A percentile compares a stretch with the other conserved stretches of the same genome.
These are phyloP conservation scores for Neocucurbitaria cava DNA, from an alignment of 2,329 filamentous ascomycete genomes.

Conservation along the genomic window DNA sequence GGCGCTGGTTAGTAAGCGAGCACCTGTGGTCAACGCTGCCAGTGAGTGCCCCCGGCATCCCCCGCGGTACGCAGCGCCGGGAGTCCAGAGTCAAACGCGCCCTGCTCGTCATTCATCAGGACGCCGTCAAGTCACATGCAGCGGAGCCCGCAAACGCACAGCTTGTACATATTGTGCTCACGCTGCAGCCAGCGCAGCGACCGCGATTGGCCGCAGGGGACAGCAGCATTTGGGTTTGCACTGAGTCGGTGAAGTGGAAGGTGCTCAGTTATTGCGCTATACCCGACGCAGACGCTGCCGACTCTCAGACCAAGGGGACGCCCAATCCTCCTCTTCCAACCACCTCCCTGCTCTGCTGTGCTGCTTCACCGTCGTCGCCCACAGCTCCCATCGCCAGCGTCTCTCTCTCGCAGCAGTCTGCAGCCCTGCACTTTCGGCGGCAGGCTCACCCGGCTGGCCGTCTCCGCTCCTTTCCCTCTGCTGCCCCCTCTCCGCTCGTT, in stretches of 20 bases:
- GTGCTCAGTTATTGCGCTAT: slow-evolving; percentile 12
- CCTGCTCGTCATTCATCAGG: not conserved
- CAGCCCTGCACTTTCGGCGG: slow-evolving; percentile 31
- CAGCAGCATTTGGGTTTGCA: too few relatives aligned
- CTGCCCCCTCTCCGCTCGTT: slow-evolving; percentile 33
- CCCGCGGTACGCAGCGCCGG: not conserved
- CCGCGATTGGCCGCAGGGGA: not conserved
- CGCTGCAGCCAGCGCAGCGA: not conserved
- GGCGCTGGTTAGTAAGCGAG: slow-evolving; percentile 25
- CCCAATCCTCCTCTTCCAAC: slow-evolving; percentile 23
- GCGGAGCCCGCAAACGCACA: not conserved
- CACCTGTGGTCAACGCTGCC: not conserved
- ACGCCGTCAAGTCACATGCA: not conserved
- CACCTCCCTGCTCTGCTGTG: slow-evolving; percentile 21
- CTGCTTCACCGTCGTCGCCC: slow-evolving; percentile 28
- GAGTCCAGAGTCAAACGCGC: not conserved
- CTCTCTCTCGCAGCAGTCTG: slow-evolving; percentile 29
- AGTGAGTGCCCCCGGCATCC: too few relatives aligned
- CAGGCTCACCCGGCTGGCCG: slow-evolving; percentile 37
- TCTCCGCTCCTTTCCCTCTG: slow-evolving; percentile 43
- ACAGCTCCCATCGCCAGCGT: slow-evolving; percentile 31
- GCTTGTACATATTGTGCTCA: not conserved
- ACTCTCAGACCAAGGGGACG: slow-evolving; percentile 18
- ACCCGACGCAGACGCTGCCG: slow-evolving; percentile 10
- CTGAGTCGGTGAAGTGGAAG: slow-evolving; percentile 11